Conservation (phyloP, 2,329 filamentous ascomycete genomes). For the Arthroderma sp. region DNA sequence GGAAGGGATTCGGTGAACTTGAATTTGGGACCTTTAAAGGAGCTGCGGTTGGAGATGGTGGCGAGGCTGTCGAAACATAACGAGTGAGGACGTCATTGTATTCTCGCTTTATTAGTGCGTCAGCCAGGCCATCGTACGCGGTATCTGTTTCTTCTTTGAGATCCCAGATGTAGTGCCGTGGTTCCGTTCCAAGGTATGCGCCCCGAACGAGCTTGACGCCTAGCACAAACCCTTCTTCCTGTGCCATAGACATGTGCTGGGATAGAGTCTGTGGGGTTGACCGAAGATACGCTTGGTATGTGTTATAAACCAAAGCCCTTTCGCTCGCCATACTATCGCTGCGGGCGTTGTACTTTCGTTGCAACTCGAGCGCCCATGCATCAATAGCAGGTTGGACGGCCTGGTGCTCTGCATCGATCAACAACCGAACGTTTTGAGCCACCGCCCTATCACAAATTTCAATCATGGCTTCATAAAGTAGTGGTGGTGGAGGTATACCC, state of each 20-base stretch:
- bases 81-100: slow-evolving; percentile 43
- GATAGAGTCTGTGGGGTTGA: slow-evolving; percentile 46
- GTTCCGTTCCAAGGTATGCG: slow-evolving; percentile 59
- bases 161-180: slow-evolving; percentile 56
- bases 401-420: slow-evolving; percentile 78
- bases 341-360: slow-evolving; percentile 58
- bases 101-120: slow-evolving; percentile 50
- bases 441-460: slow-evolving; percentile 62
- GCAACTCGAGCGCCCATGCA: slow-evolving; percentile 63
- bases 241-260: slow-evolving; percentile 49
- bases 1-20: slow-evolving; percentile 31
- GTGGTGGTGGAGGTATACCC: slow-evolving; percentile 49
- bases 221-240: slow-evolving; percentile 50
- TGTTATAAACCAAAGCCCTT: slow-evolving; percentile 61
- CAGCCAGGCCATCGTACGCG: slow-evolving; percentile 59
- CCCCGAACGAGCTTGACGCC: slow-evolving; percentile 66
- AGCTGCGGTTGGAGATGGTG: slow-evolving; percentile 20
- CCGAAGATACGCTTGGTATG: slow-evolving; percentile 66
- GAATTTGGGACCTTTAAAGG: neutral
- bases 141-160: slow-evolving; percentile 57
- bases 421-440: slow-evolving; percentile 55
- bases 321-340: slow-evolving; percentile 23
- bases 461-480: slow-evolving; percentile 57
- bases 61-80: slow-evolving; percentile 14
- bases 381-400: slow-evolving; percentile 67